Evolutionary conservation across 306 rosid genomes (phyloP).

Genomic region (Prunus campanulata): DNA sequence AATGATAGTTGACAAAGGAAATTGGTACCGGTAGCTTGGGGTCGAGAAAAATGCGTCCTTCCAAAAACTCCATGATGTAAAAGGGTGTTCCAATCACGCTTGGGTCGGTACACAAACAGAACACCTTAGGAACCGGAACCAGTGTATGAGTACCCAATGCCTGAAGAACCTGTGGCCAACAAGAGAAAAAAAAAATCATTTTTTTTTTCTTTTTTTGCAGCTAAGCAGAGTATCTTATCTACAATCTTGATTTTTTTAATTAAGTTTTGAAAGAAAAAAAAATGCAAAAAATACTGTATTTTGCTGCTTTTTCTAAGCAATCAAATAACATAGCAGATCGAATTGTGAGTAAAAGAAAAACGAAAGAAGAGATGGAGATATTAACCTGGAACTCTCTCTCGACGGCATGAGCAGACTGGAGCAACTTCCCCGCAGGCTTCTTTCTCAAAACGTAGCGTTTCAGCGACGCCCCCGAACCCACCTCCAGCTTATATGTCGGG

Average conservation of each 20-base stretch:
- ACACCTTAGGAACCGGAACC: conserved; percentile 85
- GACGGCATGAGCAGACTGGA: conserved; percentile 89
- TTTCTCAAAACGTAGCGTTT: conserved; percentile 84
- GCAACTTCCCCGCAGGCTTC: conserved; percentile 80
- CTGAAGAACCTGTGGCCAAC: conserved; percentile 60
- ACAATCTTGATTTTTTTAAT: not conserved
- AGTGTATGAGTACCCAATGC: conserved; percentile 65
- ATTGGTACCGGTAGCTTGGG: conserved; percentile 66
- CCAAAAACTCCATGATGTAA: conserved; percentile 92
- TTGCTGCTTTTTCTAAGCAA: not conserved
- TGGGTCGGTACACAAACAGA: conserved; percentile 79
- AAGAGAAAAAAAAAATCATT: not conserved
- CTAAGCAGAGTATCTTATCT: not conserved
- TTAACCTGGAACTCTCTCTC: conserved; percentile 90
- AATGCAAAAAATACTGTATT: not conserved
- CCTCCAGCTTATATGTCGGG: conserved; percentile 85
- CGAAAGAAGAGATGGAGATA: not conserved
- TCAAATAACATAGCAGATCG: not conserved
- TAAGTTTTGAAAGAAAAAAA: not conserved
- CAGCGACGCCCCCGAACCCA: conserved; percentile 35
- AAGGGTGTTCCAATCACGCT: conserved; percentile 76
- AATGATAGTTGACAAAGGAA: conserved; percentile 4
- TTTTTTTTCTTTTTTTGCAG: not conserved
- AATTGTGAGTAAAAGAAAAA: not conserved
- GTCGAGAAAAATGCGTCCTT: conserved; percentile 81